Conservation (phyloP, 768 basidiomycete genomes). For the Psilocybe azurescens region DNA sequence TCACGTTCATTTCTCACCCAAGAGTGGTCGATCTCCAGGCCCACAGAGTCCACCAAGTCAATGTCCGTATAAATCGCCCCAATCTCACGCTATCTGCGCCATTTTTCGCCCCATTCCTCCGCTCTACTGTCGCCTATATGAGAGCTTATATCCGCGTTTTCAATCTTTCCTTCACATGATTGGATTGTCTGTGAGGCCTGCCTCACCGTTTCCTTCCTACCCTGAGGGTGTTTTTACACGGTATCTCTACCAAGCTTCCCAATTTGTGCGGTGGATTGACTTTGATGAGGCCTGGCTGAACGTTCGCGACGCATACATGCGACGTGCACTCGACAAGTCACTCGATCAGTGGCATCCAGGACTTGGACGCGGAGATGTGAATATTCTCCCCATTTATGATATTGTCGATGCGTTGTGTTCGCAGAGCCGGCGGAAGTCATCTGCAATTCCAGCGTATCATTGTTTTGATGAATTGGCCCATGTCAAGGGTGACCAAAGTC, state of each 20-base stretch:
- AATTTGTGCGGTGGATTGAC: neutral
- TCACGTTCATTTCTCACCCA: no score
- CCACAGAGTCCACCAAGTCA: no score
- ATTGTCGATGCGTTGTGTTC: neutral
- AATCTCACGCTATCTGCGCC: conserved; percentile 11
- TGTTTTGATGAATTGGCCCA: neutral
- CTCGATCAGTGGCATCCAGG: neutral
- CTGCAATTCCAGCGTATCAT: neutral
- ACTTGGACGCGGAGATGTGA: neutral
- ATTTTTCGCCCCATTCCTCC: neutral
- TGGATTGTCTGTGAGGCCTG: neutral
- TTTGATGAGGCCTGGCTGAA: neutral
- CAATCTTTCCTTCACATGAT: neutral
- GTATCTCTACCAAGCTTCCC: neutral
- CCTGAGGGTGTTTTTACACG: neutral
- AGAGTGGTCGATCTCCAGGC: no score
- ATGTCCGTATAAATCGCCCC: conserved; percentile 5
- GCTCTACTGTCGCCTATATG: neutral
- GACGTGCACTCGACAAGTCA: neutral
- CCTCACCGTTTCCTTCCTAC: neutral
- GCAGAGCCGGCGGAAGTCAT: neutral
- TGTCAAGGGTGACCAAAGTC: no score
- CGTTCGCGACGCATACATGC: neutral
- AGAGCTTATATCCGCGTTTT: neutral
- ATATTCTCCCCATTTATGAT: neutral